These are phyloP conservation scores for Chondrus crispus DNA, from an alignment of 23 red algal species.

Conservation along the genomic window DNA sequence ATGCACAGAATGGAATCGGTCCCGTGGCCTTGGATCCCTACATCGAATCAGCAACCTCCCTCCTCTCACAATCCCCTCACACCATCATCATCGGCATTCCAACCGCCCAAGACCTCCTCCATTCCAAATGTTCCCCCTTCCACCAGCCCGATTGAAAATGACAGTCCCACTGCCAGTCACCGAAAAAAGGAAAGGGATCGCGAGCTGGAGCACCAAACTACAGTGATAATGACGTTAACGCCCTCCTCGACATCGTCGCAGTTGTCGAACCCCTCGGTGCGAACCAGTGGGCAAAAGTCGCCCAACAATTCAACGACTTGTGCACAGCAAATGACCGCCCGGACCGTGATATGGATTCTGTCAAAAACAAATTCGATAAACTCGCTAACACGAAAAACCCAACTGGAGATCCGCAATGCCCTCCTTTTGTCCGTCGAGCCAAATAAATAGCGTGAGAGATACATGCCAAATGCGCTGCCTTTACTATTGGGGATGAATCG, in stretches of 20 bases:
- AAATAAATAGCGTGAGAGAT: conserved; percentile 22
- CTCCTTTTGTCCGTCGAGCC: conserved; percentile 11
- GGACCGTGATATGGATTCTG: neutral
- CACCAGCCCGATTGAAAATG: too few relatives aligned
- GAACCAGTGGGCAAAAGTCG: neutral
- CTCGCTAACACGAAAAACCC: neutral
- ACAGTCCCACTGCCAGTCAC: too few relatives aligned
- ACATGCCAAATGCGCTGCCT: conserved; percentile 35
- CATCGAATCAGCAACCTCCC: too few relatives aligned
- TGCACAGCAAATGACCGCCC: neutral
- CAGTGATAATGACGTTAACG: conserved; percentile 1
- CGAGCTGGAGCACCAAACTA: conserved; percentile 45
- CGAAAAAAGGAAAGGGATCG: too few relatives aligned
- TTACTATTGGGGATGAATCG: too few relatives aligned
- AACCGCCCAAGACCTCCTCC: too few relatives aligned
- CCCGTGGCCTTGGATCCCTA: too few relatives aligned
- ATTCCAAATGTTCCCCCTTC: too few relatives aligned
- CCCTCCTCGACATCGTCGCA: conserved; percentile 14
- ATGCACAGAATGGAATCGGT: too few relatives aligned
- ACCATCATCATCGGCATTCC: too few relatives aligned
- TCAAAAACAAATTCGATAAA: conserved; percentile 31
- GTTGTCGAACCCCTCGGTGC: neutral
- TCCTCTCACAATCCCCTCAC: too few relatives aligned
- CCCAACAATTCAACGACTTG: neutral
- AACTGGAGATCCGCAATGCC: neutral